Evolutionary conservation across 352 stramenopile species (phyloP), one percentile per base, ranked within the genome.

Genomic region (Globisporangium rhizosaccharum): DNA sequence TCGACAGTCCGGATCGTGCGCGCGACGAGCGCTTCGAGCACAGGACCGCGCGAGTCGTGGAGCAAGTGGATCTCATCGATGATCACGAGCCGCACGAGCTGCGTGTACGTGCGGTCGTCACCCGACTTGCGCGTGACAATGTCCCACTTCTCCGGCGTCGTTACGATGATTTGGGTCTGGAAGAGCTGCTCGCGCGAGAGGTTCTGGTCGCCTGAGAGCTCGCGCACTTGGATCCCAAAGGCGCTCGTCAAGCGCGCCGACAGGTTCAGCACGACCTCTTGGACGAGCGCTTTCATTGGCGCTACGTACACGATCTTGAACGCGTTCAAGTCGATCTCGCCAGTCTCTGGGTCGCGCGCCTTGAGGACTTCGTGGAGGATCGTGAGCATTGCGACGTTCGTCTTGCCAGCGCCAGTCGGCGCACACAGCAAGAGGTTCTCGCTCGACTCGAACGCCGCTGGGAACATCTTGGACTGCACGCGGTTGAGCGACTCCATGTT

Each of bases 291-390:
- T 73, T 99, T 99, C 97, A 99, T 99, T 5, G 97, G 97, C 25
- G 97, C 97, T 41, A 99, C 96, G 59, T 99, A 99, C 37, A 99
- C 97, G 67, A 99, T 99, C 79, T 99, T 99, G 73, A 99, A 99
- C 18, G 89, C 87, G 42, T 96, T 89, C 20, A 98, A 58, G 71
- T 99, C 96, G 61, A 99, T 94, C 17, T 83, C 74, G 6, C 93
- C 87, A 20, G 86, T 89, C 23, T 88, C 71, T 20, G 69, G 61
- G 66, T 94, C 71, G 61, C 76, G 70, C 46, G 84, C 97, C 67
- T 98, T 97, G 59, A 97, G 97, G 14, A 99, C 86, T 63, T 99
- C 94, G 62, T 99, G 97, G 12, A 99, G 79, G 69, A 99, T 99
- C 20, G 95, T 96, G 48, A 99, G 77, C 85, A 99, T 96, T 0